Evolutionary conservation across 169 alveolate species (phyloP), one percentile per base, ranked within the genome.

Genomic region (Plasmodium chabaudi): DNA sequence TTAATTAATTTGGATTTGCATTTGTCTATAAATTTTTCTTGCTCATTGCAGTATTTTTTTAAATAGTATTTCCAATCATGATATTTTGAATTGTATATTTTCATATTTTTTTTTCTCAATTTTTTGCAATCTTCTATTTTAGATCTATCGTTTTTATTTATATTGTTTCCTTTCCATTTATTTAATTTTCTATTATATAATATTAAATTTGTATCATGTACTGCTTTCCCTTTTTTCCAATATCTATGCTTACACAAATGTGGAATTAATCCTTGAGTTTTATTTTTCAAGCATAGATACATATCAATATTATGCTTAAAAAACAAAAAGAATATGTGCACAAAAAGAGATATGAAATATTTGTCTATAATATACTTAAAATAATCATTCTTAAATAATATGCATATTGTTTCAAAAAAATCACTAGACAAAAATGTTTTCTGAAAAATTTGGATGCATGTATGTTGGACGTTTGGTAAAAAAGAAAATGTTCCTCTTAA

Each of bases 401-500:
- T 67, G 68, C 82, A 67, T 27, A 82, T 82, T 23, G 84, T 17
- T 25, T 57, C 72, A 53, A 82, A 82, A 12, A 82, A 25, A 55
- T 82, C 82, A 25, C 56, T 65, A 42, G 44, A 25, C 25, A 82
- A 49, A 42, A 82, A 82, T 67, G 55, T 42, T 67, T 82, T 65
- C 42, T 82, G 77, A 82, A 82, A 82, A 19, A 82, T 51, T n/a
- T 82, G 64, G 25, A 13, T 67, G 17, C 90, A 82, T 6, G 84
- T 39, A 47, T 67, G 27, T 56, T 71, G 27, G 55, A 82, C 49
- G 10, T 56, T 65, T 46, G 90, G 90, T 56, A 82, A 51, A 53
- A 27, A 67, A 15, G 90, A 82, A 82, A 82, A 82, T 13, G 82
- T 82, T 21, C 90, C 90, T 49, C 90, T 82, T 67, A 82, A 67